These are phyloP conservation scores for Globisporangium rhizosaccharum DNA, from an alignment of 352 stramenopile species.

Conservation along the genomic window DNA sequence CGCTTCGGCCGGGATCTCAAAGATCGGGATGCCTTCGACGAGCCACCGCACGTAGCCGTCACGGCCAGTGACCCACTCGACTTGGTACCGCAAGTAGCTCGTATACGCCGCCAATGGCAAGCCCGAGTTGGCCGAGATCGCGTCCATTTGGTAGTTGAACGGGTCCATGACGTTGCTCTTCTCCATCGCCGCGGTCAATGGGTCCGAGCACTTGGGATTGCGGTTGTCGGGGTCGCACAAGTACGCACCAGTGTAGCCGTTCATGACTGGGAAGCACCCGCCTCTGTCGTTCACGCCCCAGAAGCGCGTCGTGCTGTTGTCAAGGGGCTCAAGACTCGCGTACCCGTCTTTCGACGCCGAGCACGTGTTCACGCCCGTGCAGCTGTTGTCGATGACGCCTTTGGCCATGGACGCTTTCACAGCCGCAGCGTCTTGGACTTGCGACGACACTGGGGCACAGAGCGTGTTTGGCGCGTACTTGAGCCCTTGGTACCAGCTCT, in stretches of 20 bases:
- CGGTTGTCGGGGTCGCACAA: slow-evolving; percentile 61
- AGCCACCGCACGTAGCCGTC: slow-evolving; percentile 67
- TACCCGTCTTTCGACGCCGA: slow-evolving; percentile 39
- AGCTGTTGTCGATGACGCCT: slow-evolving; percentile 27
- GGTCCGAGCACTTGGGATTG: slow-evolving; percentile 34
- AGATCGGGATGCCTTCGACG: slow-evolving; percentile 54
- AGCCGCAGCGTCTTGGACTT: slow-evolving; percentile 47
- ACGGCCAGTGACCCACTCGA: slow-evolving; percentile 69
- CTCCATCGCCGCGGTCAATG: slow-evolving; percentile 34
- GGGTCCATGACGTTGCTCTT: slow-evolving; percentile 52
- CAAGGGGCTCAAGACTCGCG: slow-evolving; percentile 43
- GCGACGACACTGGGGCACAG: slow-evolving; percentile 35
- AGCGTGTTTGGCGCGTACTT: slow-evolving; percentile 52
- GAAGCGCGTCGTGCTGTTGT: slow-evolving; percentile 26
- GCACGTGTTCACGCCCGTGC: slow-evolving; percentile 47
- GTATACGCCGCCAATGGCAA: slow-evolving; percentile 63
- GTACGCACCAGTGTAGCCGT: slow-evolving; percentile 60
- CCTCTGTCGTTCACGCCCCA: slow-evolving; percentile 72
- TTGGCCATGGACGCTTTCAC: slow-evolving; percentile 34
- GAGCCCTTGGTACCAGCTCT: slow-evolving; percentile 52
- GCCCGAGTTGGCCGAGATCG: slow-evolving; percentile 60
- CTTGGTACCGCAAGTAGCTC: slow-evolving; percentile 50
- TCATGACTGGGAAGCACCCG: slow-evolving; percentile 53
- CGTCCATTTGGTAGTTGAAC: slow-evolving; percentile 76
- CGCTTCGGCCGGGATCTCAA: slow-evolving; percentile 55